phyloP scores from a whole-genome alignment of 305 asterid genomes.

The Fraxinus albicans region DNA sequence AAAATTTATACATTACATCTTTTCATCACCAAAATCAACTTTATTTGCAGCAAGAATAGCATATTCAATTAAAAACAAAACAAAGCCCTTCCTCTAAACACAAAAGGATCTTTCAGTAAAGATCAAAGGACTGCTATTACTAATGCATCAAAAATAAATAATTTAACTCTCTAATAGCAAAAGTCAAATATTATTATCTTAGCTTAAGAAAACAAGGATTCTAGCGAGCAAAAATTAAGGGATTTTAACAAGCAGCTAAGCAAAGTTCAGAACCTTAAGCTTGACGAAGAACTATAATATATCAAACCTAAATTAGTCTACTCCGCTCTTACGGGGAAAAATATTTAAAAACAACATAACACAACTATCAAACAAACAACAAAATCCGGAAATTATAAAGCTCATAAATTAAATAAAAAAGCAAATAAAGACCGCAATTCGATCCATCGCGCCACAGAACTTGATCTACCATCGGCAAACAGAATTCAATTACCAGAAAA shows the following conservation, averaged over 20 bases:
- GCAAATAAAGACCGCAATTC: conserved; percentile 5
- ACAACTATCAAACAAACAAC: neutral
- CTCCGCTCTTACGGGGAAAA: neutral
- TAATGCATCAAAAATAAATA: neutral
- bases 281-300: neutral
- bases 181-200: neutral
- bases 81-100: neutral
- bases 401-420: neutral
- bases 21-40: neutral
- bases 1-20: neutral
- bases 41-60: neutral
- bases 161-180: neutral
- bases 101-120: neutral
- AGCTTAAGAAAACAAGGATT: neutral
- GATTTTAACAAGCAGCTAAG: neutral
- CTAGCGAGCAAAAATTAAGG: conserved; percentile 1
- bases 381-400: neutral
- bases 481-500: conserved; percentile 12
- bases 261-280: conserved; percentile 7
- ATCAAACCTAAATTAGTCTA: neutral
- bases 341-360: neutral
- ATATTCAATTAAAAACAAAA: neutral
- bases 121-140: neutral
- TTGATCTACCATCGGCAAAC: conserved; percentile 28
- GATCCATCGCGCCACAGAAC: conserved; percentile 10